Percentiles rank a stretch among this genome's conserved stretches.
These are phyloP conservation scores for Malus sylvestris DNA, from an alignment of 306 rosid genomes.

Conservation along the genomic window DNA sequence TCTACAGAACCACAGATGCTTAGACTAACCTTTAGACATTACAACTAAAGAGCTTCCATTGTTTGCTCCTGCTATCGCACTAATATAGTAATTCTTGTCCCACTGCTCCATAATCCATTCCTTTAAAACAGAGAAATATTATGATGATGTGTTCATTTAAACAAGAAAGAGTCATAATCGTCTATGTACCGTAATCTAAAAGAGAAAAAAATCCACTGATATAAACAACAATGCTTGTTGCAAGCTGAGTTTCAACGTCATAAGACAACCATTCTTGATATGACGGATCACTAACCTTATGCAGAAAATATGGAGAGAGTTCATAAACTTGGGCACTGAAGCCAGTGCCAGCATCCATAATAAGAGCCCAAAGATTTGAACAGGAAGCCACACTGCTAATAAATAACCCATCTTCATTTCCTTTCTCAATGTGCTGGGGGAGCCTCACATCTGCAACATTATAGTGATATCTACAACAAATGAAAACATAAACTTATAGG, in stretches of 20 bases:
- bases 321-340: slow-evolving; percentile 73
- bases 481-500: neutral
- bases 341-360: slow-evolving; percentile 97
- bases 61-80: slow-evolving; percentile 68
- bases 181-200: neutral
- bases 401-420: slow-evolving; percentile 78
- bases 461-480: slow-evolving; percentile 68
- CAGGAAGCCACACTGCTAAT: slow-evolving; percentile 74
- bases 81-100: slow-evolving; percentile 72
- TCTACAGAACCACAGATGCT: neutral
- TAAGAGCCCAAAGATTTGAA: slow-evolving; percentile 78
- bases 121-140: slow-evolving; percentile 26
- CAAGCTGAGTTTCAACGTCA: neutral
- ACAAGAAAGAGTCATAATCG: neutral
- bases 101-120: slow-evolving; percentile 93
- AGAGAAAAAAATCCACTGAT: too few species aligned
- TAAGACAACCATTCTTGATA: neutral
- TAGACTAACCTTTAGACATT: slow-evolving; percentile 78
- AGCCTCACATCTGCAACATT: slow-evolving; percentile 79
- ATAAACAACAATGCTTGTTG: neutral
- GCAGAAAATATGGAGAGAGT: slow-evolving; percentile 66
- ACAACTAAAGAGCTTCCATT: slow-evolving; percentile 79
- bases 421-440: slow-evolving; percentile 81
- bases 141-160: slow-evolving; percentile 33
- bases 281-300: slow-evolving; percentile 47